Percentiles rank a stretch among this genome's conserved stretches.
Conservation (phyloP, 345 rosid genomes). For the Acer saccharum region DNA sequence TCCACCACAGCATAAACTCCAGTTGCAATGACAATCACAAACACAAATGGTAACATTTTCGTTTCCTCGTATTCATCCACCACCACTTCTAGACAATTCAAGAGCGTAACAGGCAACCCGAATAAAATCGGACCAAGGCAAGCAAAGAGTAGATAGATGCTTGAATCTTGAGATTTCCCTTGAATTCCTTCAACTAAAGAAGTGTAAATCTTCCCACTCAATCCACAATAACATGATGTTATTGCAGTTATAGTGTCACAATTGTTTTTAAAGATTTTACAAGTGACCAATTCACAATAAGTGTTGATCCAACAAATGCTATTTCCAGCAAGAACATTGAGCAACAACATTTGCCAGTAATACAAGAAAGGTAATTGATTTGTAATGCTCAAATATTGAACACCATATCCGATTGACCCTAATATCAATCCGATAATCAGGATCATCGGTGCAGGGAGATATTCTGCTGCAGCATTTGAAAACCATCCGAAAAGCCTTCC, state of each 20-base stretch:
- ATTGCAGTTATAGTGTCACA: conserved; percentile 29
- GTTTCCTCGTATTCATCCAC: conserved; percentile 6
- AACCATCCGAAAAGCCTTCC: conserved; percentile 38
- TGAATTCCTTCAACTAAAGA: conserved; percentile 21
- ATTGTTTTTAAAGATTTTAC: conserved; percentile 20
- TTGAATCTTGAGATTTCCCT: conserved; percentile 21
- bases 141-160: conserved; percentile 29
- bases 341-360: conserved; percentile 32
- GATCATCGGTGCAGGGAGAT: conserved; percentile 37
- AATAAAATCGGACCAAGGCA: conserved; percentile 26
- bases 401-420: conserved; percentile 40
- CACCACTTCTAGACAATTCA: conserved; percentile 22
- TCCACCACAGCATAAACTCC: conserved; percentile 30
- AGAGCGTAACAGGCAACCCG: not conserved
- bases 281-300: conserved; percentile 27
- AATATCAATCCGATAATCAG: conserved; percentile 37
- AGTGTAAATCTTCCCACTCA: conserved; percentile 38
- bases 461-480: conserved; percentile 28
- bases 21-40: conserved; percentile 28
- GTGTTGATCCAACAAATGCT: conserved; percentile 47
- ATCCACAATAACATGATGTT: conserved; percentile 36
- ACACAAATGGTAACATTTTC: conserved; percentile 23
- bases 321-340: conserved; percentile 41
- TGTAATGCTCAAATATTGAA: conserved; percentile 36
- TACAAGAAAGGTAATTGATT: conserved; percentile 21